phyloP scores from a whole-genome alignment of 805 yeast genomes.

The Pichia kluyveri region DNA sequence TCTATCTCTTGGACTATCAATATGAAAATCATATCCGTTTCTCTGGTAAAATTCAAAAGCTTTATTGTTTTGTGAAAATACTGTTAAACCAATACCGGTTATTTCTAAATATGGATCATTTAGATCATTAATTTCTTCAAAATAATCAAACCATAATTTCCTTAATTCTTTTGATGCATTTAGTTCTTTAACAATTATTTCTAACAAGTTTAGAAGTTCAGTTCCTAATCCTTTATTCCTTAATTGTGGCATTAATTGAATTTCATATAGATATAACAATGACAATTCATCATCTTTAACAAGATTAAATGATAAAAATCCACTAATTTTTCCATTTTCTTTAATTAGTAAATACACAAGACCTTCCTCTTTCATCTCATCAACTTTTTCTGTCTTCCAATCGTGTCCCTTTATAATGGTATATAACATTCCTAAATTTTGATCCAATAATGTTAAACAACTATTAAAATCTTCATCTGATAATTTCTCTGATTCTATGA shows the following conservation, averaged over 20 bases:
- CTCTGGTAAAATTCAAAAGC: conserved; percentile 5
- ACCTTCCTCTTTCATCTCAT: conserved; percentile 41
- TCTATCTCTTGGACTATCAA: conserved; percentile 4
- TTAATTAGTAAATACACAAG: conserved; percentile 33
- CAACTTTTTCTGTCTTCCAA: conserved; percentile 34
- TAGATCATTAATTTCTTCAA: not conserved
- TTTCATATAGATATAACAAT: conserved; percentile 47
- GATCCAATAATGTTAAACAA: conserved; percentile 19
- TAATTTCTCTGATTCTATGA: not conserved
- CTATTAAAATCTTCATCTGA: not conserved
- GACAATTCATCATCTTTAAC: conserved; percentile 30
- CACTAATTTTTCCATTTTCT: conserved; percentile 19
- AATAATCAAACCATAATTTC: conserved; percentile 4
- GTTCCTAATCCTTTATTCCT: conserved; percentile 34
- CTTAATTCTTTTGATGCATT: conserved; percentile 3
- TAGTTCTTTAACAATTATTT: conserved; percentile 20
- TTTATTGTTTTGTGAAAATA: conserved; percentile 7
- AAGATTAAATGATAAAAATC: conserved; percentile 39
- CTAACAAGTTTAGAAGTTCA: conserved; percentile 28
- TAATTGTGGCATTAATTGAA: conserved; percentile 33
- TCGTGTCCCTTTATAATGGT: conserved; percentile 24
- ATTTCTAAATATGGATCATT: not conserved
- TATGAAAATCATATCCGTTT: conserved; percentile 1
- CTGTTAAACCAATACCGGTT: conserved; percentile 8
- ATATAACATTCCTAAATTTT: conserved; percentile 21